Evolutionary conservation across 306 rosid genomes (phyloP).

Genomic region (Senna siamea): DNA sequence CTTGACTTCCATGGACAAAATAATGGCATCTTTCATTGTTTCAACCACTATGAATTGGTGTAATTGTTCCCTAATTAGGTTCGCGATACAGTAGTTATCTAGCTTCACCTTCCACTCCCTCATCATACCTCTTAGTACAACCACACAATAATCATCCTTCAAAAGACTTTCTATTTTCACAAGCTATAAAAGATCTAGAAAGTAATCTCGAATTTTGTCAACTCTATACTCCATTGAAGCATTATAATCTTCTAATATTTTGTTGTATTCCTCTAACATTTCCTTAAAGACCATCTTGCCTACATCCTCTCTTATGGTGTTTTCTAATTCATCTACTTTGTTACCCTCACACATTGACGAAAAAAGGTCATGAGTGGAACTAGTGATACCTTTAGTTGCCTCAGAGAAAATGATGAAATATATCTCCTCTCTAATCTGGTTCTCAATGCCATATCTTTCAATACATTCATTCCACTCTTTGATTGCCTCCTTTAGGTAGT

Average conservation of each 20-base stretch:
- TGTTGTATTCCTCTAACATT: conserved; percentile 48
- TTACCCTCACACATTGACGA: too few relatives aligned
- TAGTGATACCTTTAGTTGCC: too few relatives aligned
- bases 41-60: conserved; percentile 45
- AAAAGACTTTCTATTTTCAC: conserved; percentile 35
- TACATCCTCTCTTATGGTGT: conserved; percentile 49
- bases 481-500: conserved; percentile 40
- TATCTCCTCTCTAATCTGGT: conserved; percentile 55
- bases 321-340: too few relatives aligned
- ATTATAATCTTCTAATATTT: conserved; percentile 35
- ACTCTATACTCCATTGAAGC: conserved; percentile 39
- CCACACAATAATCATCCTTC: conserved; percentile 52
- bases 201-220: conserved; percentile 11
- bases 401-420: too few relatives aligned
- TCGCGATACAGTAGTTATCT: conserved; percentile 43
- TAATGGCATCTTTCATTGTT: conserved; percentile 46
- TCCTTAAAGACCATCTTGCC: conserved; percentile 38
- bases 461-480: conserved; percentile 51
- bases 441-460: conserved; percentile 46
- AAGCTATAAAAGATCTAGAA: conserved; percentile 23
- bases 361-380: too few relatives aligned
- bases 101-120: conserved; percentile 55
- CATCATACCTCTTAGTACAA: conserved; percentile 48
- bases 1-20: conserved; percentile 25
- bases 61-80: conserved; percentile 47